phyloP scores from a whole-genome alignment of 1,284 basidiomycete genomes.

The Butyriboletus pseudospeciosus region DNA sequence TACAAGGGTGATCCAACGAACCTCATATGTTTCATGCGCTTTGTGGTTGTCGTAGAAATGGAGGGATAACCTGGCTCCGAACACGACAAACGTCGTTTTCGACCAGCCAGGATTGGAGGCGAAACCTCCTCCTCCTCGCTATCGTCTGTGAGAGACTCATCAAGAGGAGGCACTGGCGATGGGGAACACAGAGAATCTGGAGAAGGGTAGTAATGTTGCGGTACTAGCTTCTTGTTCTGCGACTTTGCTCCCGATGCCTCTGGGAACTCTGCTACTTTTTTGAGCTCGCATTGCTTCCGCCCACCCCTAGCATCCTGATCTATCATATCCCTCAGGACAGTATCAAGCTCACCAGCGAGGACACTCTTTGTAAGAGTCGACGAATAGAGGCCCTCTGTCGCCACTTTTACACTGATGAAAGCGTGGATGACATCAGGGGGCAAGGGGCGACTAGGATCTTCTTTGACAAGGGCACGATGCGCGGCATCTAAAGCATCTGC shows the following conservation, averaged over 20 bases:
- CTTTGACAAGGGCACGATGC: slow-evolving; percentile 32
- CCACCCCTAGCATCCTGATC: too few relatives aligned
- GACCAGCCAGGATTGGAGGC: slow-evolving; percentile 11
- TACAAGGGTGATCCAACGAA: too few relatives aligned
- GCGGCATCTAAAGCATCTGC: slow-evolving; percentile 39
- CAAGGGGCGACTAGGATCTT: slow-evolving; percentile 17
- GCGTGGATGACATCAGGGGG: slow-evolving; percentile 21
- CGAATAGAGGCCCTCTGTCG: slow-evolving; percentile 32
- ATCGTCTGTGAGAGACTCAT: neutral
- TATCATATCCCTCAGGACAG: slow-evolving; percentile 27
- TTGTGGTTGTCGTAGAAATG: too few relatives aligned
- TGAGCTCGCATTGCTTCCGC: too few relatives aligned
- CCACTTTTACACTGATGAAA: slow-evolving; percentile 32
- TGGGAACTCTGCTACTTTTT: too few relatives aligned
- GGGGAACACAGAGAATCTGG: too few relatives aligned
- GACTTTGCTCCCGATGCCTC: too few relatives aligned
- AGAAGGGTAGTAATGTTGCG: too few relatives aligned
- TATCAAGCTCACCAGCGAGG: slow-evolving; percentile 28
- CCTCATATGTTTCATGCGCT: too few relatives aligned
- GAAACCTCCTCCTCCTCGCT: slow-evolving; percentile 3
- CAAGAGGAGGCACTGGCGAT: neutral
- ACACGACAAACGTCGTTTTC: slow-evolving; percentile 14
- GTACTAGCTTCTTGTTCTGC: too few relatives aligned
- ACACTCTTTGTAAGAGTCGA: slow-evolving; percentile 26
- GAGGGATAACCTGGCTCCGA: too few relatives aligned